Conservation (phyloP, 768 basidiomycete genomes). For the Russula emetica region DNA sequence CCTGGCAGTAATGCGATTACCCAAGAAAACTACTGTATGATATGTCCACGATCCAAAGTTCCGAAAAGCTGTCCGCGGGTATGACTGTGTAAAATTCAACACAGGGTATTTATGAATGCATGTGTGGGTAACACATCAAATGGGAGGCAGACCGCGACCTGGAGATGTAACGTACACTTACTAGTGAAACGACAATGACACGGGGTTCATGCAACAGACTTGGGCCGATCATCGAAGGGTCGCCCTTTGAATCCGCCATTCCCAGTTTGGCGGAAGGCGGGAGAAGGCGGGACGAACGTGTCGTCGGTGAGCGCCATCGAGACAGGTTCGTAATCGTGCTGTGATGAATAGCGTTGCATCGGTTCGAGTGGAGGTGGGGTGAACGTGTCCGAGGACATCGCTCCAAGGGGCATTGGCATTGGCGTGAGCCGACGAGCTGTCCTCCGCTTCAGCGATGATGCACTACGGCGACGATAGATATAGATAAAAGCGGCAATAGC, state of each 20-base stretch:
- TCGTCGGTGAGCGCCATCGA: conserved; percentile 48
- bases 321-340: conserved; percentile 67
- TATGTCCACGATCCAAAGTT: not conserved
- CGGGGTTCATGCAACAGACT: conserved; percentile 35
- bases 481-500: conserved; percentile 49
- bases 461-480: conserved; percentile 47
- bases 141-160: not conserved
- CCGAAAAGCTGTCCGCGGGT: not conserved
- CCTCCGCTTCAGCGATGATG: conserved; percentile 36
- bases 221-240: conserved; percentile 23
- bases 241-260: conserved; percentile 5
- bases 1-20: conserved; percentile 27
- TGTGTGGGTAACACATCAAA: not conserved
- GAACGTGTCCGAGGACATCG: conserved; percentile 29
- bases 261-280: conserved; percentile 31
- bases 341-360: conserved; percentile 25
- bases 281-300: conserved; percentile 37
- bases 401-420: conserved; percentile 59
- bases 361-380: conserved; percentile 17
- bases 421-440: conserved; percentile 48
- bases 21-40: not conserved
- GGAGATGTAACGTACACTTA: conserved; percentile 3
- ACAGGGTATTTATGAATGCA: conserved; percentile 6
- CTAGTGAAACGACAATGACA: conserved; percentile 1
- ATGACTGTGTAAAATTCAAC: conserved; percentile 2